A percentile compares a stretch with the other conserved stretches of the same genome.
phyloP scores from a whole-genome alignment of 2,329 filamentous ascomycete genomes.

The Chrysoporthe austroafricana region DNA sequence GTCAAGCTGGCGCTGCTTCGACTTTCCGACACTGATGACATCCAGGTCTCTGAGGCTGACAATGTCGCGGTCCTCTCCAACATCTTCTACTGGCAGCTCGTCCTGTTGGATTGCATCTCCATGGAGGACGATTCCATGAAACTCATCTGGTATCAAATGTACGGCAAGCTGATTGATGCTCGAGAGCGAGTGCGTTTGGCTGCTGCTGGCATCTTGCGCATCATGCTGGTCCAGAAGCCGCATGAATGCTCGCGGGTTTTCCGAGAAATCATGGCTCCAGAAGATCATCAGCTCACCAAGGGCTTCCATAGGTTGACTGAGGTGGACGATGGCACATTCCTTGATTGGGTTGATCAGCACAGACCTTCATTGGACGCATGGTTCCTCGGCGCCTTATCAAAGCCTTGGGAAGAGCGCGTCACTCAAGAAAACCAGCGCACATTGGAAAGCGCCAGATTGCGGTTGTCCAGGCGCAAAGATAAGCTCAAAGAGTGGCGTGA shows the following conservation, averaged over 20 bases:
- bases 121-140: constrained; percentile 81
- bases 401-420: constrained; percentile 88
- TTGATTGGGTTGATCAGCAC: constrained; percentile 86
- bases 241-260: constrained; percentile 77
- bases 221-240: constrained; percentile 91
- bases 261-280: constrained; percentile 67
- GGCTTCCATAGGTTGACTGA: constrained; percentile 86
- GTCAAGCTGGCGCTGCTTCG: constrained; percentile 78
- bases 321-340: constrained; percentile 85
- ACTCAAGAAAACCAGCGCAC: constrained; percentile 79
- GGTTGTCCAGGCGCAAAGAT: constrained; percentile 78
- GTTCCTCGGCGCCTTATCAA: constrained; percentile 81
- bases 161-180: constrained; percentile 80
- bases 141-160: constrained; percentile 90
- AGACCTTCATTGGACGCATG: constrained; percentile 76
- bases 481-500: constrained; percentile 79
- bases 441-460: constrained; percentile 71
- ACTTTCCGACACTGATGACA: constrained; percentile 80
- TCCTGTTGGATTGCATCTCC: constrained; percentile 78
- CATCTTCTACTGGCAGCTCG: constrained; percentile 93
- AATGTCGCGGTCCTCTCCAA: constrained; percentile 77
- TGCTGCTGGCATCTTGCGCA: constrained; percentile 85
- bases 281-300: constrained; percentile 58
- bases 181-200: constrained; percentile 70
- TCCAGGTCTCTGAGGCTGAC: constrained; percentile 61